These are phyloP conservation scores for Pseudopediastrum boryanum DNA, from an alignment of 139 green algal species.

Conservation along the genomic window DNA sequence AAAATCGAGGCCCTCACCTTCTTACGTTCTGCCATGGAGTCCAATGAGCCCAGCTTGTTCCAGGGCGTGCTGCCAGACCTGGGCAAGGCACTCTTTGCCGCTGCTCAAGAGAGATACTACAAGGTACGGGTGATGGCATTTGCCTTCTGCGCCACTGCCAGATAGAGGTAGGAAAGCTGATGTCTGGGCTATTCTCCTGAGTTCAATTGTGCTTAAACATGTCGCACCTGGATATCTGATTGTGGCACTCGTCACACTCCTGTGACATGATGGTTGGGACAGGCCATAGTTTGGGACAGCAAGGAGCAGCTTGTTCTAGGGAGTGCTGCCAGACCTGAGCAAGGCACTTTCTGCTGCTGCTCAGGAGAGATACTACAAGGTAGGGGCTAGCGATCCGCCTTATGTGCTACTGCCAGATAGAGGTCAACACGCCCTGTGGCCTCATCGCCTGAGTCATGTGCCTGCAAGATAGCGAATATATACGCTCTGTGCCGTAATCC, in stretches of 20 bases:
- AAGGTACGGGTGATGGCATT: constrained; percentile 57
- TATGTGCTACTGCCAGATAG: too few relatives aligned
- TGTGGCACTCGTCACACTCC: too few relatives aligned
- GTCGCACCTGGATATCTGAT: too few relatives aligned
- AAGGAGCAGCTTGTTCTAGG: constrained; percentile 62
- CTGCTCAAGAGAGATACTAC: constrained; percentile 88
- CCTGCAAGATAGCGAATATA: too few relatives aligned
- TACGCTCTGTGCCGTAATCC: too few relatives aligned
- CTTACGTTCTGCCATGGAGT: constrained; percentile 67
- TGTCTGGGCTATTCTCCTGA: too few relatives aligned
- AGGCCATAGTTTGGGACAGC: too few relatives aligned
- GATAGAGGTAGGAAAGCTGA: too few relatives aligned
- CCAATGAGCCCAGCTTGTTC: constrained; percentile 57
- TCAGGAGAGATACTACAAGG: constrained; percentile 93
- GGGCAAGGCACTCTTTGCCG: constrained; percentile 51
- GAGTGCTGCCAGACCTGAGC: constrained; percentile 49
- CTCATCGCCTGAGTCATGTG: too few relatives aligned
- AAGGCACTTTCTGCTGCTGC: constrained; percentile 57
- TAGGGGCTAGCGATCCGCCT: constrained; percentile 14
- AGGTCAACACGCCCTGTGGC: too few relatives aligned
- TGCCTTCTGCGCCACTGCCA: background rate
- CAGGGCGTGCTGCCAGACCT: constrained; percentile 56
- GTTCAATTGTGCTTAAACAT: too few relatives aligned
- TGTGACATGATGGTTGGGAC: too few relatives aligned
- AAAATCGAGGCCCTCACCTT: constrained; percentile 96